Evolutionary conservation across 2,329 filamentous ascomycete genomes (phyloP).

Genomic region (Bisporella sp.): DNA sequence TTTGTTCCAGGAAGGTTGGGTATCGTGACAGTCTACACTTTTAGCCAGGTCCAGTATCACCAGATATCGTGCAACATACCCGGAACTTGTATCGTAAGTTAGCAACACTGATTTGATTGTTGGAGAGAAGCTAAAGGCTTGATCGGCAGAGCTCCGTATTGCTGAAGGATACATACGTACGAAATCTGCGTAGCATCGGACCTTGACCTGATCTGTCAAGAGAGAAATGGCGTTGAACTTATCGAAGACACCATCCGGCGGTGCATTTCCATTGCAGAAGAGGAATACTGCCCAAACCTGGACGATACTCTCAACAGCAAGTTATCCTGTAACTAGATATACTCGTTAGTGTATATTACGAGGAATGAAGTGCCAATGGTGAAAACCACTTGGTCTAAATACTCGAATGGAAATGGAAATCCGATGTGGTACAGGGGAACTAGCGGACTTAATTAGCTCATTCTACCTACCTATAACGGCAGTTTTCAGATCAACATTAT

Average conservation of each 20-base stretch:
- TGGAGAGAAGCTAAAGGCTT: slow-evolving; percentile 10
- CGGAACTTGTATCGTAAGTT: slow-evolving; percentile 14
- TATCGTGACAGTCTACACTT: slow-evolving; percentile 11
- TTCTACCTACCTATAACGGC: slow-evolving; percentile 24
- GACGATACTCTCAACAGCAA: slow-evolving; percentile 13
- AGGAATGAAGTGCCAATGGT: neutral
- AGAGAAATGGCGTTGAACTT: slow-evolving; percentile 13
- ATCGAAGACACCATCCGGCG: slow-evolving; percentile 23
- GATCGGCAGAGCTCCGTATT: neutral
- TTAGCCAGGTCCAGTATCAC: neutral
- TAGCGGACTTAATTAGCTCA: neutral
- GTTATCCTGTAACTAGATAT: slow-evolving; percentile 1
- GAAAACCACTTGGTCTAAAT: neutral
- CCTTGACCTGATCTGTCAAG: slow-evolving; percentile 5
- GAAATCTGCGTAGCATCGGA: slow-evolving; percentile 28
- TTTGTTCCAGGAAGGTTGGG: slow-evolving; percentile 12
- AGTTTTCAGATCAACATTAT: slow-evolving; percentile 37
- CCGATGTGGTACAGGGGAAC: neutral
- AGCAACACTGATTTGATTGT: slow-evolving; percentile 9
- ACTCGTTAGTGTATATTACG: neutral
- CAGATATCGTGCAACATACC: slow-evolving; percentile 4
- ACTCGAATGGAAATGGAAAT: neutral
- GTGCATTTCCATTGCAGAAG: slow-evolving; percentile 28
- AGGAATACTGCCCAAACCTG: slow-evolving; percentile 26
- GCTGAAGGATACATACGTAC: slow-evolving; percentile 12